Evolutionary conservation across 192 early-diverging fungal genomes (phyloP).

Genomic region (Coemansia sp.): DNA sequence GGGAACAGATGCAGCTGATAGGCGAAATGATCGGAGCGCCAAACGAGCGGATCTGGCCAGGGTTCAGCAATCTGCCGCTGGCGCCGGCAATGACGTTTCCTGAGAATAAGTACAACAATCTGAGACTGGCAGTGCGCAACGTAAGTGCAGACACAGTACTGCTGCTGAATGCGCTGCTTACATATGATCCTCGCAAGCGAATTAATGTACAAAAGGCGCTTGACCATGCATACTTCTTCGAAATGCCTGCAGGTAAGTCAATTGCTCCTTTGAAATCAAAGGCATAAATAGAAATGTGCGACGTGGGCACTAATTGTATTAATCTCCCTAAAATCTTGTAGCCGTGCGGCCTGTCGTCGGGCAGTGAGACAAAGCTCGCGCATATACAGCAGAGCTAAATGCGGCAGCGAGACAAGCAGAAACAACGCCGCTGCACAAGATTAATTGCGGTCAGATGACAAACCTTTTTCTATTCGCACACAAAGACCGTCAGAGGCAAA

Average conservation of each 20-base stretch:
- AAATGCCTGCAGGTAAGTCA: constrained; percentile 61
- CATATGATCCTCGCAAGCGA: constrained; percentile 70
- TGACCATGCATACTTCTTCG: constrained; percentile 72
- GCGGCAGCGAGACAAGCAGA: no score
- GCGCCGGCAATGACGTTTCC: constrained; percentile 61
- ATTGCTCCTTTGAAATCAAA: not conserved
- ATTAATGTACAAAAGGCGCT: constrained; percentile 66
- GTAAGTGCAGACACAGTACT: constrained; percentile 57
- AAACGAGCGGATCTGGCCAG: constrained; percentile 74
- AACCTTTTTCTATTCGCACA: no score
- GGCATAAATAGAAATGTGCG: not conserved
- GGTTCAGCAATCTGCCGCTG: constrained; percentile 66
- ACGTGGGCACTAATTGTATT: not conserved
- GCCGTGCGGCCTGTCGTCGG: constrained; percentile 6
- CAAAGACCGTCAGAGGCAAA: no score
- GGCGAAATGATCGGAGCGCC: constrained; percentile 76
- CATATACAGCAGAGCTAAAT: not conserved
- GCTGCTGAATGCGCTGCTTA: constrained; percentile 69
- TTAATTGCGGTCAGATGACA: no score
- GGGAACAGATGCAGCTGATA: constrained; percentile 72
- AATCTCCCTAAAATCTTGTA: not conserved
- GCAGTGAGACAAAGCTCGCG: not conserved
- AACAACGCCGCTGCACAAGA: no score
- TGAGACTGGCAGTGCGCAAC: constrained; percentile 58
- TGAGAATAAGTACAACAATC: constrained; percentile 60